These are phyloP conservation scores for Fagopyrum tataricum DNA, from an alignment of 148 eudicot genomes.

Conservation along the genomic window DNA sequence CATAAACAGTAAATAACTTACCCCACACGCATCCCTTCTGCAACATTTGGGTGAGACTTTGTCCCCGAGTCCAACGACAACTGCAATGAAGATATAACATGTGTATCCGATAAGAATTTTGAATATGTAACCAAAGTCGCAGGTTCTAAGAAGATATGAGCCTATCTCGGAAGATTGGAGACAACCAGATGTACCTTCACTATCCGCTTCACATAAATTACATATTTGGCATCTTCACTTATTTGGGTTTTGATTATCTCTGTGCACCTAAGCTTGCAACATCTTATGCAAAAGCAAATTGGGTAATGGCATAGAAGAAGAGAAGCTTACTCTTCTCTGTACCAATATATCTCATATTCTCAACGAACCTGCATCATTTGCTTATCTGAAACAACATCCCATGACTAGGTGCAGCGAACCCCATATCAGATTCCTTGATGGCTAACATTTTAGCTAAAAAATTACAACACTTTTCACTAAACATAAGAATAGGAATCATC, in stretches of 20 bases:
- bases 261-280: constrained; percentile 98
- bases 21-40: constrained; percentile 99
- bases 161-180: neutral
- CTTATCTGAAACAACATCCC: constrained; percentile 98
- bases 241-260: constrained; percentile 96
- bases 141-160: too few relatives aligned
- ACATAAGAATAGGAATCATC: neutral
- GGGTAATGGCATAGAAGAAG: neutral
- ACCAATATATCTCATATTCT: neutral
- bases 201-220: constrained; percentile 87
- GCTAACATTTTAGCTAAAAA: constrained; percentile 33
- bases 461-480: neutral
- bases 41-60: constrained; percentile 98
- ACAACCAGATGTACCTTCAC: constrained; percentile 52
- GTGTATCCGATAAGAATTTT: neutral
- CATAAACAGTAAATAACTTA: constrained; percentile 25
- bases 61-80: constrained; percentile 98
- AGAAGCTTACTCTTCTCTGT: neutral
- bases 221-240: constrained; percentile 94
- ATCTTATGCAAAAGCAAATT: constrained; percentile 30
- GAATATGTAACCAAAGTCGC: too few relatives aligned
- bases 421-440: constrained; percentile 97
- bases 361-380: constrained; percentile 87
- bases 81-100: constrained; percentile 35
- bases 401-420: constrained; percentile 94